A percentile compares a stretch with the other conserved stretches of the same genome.
These are phyloP conservation scores for Phialocephala sp. DNA, from an alignment of 2,329 filamentous ascomycete species.

Conservation along the genomic window DNA sequence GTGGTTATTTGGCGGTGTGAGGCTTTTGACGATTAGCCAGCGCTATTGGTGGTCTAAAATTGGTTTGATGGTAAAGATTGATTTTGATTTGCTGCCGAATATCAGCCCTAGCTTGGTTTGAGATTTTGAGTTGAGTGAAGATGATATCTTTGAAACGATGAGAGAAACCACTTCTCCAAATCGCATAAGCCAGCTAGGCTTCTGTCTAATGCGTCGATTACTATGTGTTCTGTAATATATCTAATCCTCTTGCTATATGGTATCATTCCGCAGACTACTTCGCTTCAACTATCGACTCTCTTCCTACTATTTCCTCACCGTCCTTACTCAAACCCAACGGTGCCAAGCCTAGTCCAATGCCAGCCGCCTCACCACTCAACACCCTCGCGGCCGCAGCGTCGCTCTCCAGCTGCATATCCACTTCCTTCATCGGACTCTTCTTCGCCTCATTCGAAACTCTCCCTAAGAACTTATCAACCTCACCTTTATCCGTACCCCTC, in stretches of 20 bases:
- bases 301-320: neutral
- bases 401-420: slow-evolving; percentile 14
- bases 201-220: too few relatives aligned
- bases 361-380: slow-evolving; percentile 22
- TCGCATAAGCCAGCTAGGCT: too few relatives aligned
- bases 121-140: too few relatives aligned
- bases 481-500: slow-evolving; percentile 32
- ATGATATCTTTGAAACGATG: too few relatives aligned
- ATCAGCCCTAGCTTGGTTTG: too few relatives aligned
- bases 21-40: too few relatives aligned
- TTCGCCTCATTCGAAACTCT: slow-evolving; percentile 10
- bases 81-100: too few relatives aligned
- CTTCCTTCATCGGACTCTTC: neutral
- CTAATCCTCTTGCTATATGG: neutral
- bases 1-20: too few relatives aligned
- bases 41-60: too few relatives aligned
- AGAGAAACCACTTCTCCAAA: too few relatives aligned
- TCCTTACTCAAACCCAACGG: neutral
- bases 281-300: neutral
- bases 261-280: neutral
- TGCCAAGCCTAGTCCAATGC: slow-evolving; percentile 17
- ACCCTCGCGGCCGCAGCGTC: slow-evolving; percentile 22
- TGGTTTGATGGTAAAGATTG: too few relatives aligned
- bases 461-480: slow-evolving; percentile 37
- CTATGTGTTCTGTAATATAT: too few relatives aligned